Base-by-base conservation (phyloP, 2,329 filamentous ascomycete genomes). In the Colletotrichum sp. region DNA sequence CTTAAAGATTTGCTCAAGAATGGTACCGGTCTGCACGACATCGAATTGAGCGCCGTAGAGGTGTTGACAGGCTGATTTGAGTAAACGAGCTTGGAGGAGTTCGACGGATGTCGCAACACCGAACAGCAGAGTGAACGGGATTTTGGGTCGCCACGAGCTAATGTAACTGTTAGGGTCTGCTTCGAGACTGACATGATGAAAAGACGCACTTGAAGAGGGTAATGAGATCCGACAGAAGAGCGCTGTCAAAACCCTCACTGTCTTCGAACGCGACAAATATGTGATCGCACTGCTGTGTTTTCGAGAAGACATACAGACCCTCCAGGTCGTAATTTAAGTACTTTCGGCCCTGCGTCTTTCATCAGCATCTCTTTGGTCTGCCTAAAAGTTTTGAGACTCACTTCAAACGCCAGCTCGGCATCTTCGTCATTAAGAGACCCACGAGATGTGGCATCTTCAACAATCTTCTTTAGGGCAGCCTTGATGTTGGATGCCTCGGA, bases 101-200 rank as follows among this genome's bases (percentile, higher is more conserved):
- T 96, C 94, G 39, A 96, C 91, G 3, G 95, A 96, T 1, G 95
- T 97, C 32, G 95, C 95, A 71, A 98, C 91, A 57, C 95, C 95
- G 80, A 97, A 95, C 2, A 98, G 86, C 2, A 96, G 87, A 2
- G 94, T 91, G 78, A 97, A 96, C 0, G 93, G 93, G 63, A 97
- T 94, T 29, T 94, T 93, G 78, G 94, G 91, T 11, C 91, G 89
- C 94, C 95, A 97, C 6, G 88, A 88, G 73, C 85, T 86, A 68
- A 8, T 27, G n/a, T 30, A 12, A 13, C 19, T 11, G 63, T 77
- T 11, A 75, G 30, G 29, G 62, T 22, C 15, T 67, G 13, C 6
- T 52, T 59, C 8, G 13, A 32, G 27, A 32, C 44, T 65, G 5
- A 13, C 5, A 6, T 49, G 25, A 8, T 25, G 34, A 29, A 29